Evolutionary conservation across 768 basidiomycete genomes (phyloP).

Genomic region (Termitomyces bulborhizus): DNA sequence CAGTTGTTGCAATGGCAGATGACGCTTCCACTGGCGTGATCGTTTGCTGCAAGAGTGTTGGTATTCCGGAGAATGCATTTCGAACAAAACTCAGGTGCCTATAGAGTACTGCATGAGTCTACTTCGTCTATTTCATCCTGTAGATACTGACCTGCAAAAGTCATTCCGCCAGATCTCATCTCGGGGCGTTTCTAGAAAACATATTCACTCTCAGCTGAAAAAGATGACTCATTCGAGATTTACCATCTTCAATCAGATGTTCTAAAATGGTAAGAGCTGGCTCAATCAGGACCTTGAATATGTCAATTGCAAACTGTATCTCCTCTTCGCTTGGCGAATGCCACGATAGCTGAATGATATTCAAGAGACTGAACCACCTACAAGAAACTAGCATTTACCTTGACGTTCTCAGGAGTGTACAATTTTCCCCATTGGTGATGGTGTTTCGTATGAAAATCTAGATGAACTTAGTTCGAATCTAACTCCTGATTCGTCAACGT

Average conservation of each 20-base stretch:
- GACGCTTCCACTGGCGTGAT: slow-evolving; percentile 43
- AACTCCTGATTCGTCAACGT: slow-evolving; percentile 1
- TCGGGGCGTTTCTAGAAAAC: slow-evolving; percentile 32
- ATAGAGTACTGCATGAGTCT: neutral
- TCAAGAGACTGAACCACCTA: neutral
- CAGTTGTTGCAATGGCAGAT: slow-evolving; percentile 42
- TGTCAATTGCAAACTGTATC: slow-evolving; percentile 64
- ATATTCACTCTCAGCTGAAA: neutral
- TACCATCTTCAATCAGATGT: slow-evolving; percentile 46
- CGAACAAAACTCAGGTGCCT: slow-evolving; percentile 70
- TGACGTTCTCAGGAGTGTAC: slow-evolving; percentile 63
- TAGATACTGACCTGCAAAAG: slow-evolving; percentile 62
- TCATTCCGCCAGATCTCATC: slow-evolving; percentile 77
- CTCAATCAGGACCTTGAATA: slow-evolving; percentile 62
- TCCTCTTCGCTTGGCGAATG: slow-evolving; percentile 69
- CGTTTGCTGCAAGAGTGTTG: slow-evolving; percentile 54
- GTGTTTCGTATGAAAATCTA: slow-evolving; percentile 67
- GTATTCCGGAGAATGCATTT: slow-evolving; percentile 69
- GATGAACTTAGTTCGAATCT: neutral
- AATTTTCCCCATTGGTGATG: slow-evolving; percentile 78
- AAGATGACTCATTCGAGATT: slow-evolving; percentile 10
- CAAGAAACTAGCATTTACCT: slow-evolving; percentile 33
- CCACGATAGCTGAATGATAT: slow-evolving; percentile 56
- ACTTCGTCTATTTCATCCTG: neutral
- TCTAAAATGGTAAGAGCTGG: slow-evolving; percentile 57